These are phyloP conservation scores for Phialocephala sp. DNA, from an alignment of 2,329 filamentous ascomycete species.

Conservation along the genomic window DNA sequence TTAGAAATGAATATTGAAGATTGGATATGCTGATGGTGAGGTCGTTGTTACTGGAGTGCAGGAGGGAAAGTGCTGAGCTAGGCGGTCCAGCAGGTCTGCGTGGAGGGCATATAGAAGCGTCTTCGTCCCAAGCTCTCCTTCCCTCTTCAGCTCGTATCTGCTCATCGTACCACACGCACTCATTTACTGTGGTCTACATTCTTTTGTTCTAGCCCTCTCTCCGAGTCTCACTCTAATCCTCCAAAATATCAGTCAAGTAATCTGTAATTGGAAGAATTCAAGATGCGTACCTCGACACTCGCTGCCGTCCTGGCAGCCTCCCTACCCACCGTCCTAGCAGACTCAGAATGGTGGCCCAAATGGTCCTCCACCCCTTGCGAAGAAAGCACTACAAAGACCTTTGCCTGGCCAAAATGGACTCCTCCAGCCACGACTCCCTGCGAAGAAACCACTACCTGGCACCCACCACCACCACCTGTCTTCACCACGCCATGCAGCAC, in stretches of 20 bases:
- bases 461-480: neutral
- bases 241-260: neutral
- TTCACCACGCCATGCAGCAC: neutral
- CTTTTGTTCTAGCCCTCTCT: neutral
- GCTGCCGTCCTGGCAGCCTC: neutral
- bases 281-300: slow-evolving; percentile 13
- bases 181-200: slow-evolving; percentile 14
- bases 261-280: neutral
- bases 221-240: neutral
- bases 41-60: neutral
- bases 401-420: neutral
- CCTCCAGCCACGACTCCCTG: neutral
- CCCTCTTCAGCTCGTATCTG: neutral
- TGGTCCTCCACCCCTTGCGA: slow-evolving; percentile 9
- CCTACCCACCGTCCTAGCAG: neutral
- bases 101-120: neutral
- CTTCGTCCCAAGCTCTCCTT: neutral
- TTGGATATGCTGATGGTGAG: neutral
- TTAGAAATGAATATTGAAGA: slow-evolving; percentile 3
- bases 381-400: slow-evolving; percentile 10
- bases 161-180: slow-evolving; percentile 5
- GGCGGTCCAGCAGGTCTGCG: neutral
- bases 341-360: slow-evolving; percentile 9
- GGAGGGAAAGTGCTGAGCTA: neutral
- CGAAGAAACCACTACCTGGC: neutral